These are phyloP conservation scores for Hypoxylon sp. DNA, from an alignment of 2,329 filamentous ascomycete species.

Conservation along the genomic window DNA sequence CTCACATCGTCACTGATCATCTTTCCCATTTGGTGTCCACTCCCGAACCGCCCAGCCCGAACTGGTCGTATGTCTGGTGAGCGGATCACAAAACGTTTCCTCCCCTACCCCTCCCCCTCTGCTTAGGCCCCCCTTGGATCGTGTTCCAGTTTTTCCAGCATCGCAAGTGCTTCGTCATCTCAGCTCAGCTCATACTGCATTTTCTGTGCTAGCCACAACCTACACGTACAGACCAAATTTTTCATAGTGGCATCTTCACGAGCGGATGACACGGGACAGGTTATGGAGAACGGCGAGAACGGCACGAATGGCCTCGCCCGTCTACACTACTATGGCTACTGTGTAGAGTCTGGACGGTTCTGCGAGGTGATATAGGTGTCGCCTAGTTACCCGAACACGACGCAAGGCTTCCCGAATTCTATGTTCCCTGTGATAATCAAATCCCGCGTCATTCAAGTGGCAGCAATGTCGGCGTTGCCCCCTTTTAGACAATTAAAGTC, in stretches of 20 bases:
- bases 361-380: conserved; percentile 28
- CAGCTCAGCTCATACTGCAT: conserved; percentile 34
- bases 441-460: conserved; percentile 28
- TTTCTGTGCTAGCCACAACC: conserved; percentile 25
- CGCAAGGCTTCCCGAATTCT: conserved; percentile 35
- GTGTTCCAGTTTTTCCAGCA: conserved; percentile 34
- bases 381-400: conserved; percentile 38
- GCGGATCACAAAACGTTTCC: conserved; percentile 41
- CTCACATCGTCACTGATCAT: conserved; percentile 39
- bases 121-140: conserved; percentile 32
- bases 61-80: conserved; percentile 43
- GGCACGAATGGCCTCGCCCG: conserved; percentile 26
- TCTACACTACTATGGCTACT: conserved; percentile 24
- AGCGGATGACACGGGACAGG: conserved; percentile 37
- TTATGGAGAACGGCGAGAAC: conserved; percentile 36
- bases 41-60: conserved; percentile 41
- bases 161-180: conserved; percentile 40
- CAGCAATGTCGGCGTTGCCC: conserved; percentile 26
- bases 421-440: conserved; percentile 34
- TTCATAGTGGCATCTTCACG: conserved; percentile 29
- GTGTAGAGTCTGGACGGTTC: conserved; percentile 37
- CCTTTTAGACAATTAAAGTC: conserved; percentile 21
- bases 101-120: conserved; percentile 33
- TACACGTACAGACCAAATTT: conserved; percentile 15
- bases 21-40: conserved; percentile 43